Conservation (phyloP, 2,329 filamentous ascomycete genomes). For the Coniochaeta pulveracea region DNA sequence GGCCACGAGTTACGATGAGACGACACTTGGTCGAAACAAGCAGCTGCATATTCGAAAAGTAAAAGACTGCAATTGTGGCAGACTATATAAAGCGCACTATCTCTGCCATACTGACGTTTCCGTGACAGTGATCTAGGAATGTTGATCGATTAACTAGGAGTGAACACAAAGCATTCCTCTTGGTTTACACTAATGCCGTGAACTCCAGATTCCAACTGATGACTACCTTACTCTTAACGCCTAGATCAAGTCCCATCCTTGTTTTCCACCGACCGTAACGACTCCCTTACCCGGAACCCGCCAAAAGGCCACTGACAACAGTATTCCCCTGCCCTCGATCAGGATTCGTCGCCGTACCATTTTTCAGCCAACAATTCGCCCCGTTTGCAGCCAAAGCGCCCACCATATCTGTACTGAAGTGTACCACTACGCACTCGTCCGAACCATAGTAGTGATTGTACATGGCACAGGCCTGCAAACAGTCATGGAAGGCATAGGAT, state of each 20-base stretch:
- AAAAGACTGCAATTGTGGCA: neutral
- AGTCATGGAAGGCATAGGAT: slow-evolving; percentile 10
- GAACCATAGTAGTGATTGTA: slow-evolving; percentile 9
- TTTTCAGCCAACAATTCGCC: slow-evolving; percentile 7
- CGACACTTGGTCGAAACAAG: neutral
- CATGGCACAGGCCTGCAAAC: slow-evolving; percentile 11
- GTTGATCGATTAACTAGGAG: no score
- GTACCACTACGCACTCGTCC: slow-evolving; percentile 7
- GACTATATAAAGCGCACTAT: neutral
- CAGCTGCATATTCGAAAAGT: neutral
- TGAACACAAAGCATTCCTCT: no score
- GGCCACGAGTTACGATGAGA: neutral
- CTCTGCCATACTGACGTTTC: no score
- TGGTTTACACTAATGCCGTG: no score
- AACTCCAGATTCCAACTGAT: no score
- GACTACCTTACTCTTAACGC: no score
- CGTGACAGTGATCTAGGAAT: neutral
- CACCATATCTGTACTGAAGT: slow-evolving; percentile 7
- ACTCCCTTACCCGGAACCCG: no score
- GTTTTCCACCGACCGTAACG: no score
- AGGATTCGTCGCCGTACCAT: slow-evolving; percentile 1
- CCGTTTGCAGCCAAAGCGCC: neutral
- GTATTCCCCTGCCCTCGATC: neutral
- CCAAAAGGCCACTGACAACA: neutral
- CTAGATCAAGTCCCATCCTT: no score